Percentiles rank a stretch among this genome's conserved stretches.
Conservation (phyloP, 2,329 filamentous ascomycete species). For the Elsinoe australis region DNA sequence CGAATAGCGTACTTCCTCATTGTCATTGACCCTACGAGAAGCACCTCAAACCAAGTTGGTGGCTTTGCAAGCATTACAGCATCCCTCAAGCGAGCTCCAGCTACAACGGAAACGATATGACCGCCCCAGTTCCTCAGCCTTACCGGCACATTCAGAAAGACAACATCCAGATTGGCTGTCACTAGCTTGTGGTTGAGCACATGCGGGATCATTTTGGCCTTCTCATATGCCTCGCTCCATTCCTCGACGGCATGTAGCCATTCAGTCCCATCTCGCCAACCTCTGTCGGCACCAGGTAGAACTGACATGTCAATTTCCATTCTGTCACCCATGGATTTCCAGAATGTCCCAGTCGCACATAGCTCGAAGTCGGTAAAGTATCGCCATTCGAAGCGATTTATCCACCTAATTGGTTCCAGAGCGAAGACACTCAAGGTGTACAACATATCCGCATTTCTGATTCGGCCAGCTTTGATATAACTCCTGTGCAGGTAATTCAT, state of each 20-base stretch:
- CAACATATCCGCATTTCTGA: constrained; percentile 55
- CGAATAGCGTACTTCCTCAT: constrained; percentile 50
- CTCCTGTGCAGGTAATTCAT: constrained; percentile 56
- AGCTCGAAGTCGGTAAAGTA: constrained; percentile 57
- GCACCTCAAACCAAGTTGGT: constrained; percentile 25
- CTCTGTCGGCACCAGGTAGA: constrained; percentile 37
- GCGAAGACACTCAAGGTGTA: constrained; percentile 61
- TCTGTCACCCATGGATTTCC: constrained; percentile 64
- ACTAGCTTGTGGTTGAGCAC: constrained; percentile 39
- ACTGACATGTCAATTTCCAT: constrained; percentile 52
- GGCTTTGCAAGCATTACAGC: constrained; percentile 53
- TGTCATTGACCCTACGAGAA: constrained; percentile 44
- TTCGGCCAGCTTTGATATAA: constrained; percentile 52
- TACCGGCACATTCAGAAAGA: constrained; percentile 50
- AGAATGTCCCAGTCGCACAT: constrained; percentile 59
- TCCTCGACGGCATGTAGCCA: constrained; percentile 46
- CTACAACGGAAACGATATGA: constrained; percentile 50
- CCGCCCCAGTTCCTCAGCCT: constrained; percentile 41
- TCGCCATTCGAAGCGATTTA: constrained; percentile 63
- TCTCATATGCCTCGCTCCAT: constrained; percentile 54
- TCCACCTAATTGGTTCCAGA: constrained; percentile 56
- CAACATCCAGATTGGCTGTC: constrained; percentile 51
- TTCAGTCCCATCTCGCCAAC: constrained; percentile 45
- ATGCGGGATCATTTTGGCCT: constrained; percentile 46
- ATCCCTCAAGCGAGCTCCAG: constrained; percentile 56